phyloP scores from a whole-genome alignment of 2,329 filamentous ascomycete genomes.

The Rhynchosporium secalis region DNA sequence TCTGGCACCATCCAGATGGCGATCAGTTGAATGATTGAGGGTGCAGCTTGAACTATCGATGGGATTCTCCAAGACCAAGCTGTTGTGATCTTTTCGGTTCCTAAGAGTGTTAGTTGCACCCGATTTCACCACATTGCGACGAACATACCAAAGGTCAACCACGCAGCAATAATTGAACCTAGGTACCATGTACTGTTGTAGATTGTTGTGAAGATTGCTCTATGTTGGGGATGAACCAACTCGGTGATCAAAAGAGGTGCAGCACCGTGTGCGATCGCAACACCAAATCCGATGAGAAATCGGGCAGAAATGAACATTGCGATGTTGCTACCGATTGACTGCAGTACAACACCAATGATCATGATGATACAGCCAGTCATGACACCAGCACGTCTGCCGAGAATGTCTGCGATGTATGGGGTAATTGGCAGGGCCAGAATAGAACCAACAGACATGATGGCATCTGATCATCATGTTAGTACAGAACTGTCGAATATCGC shows the following conservation, averaged over 20 bases:
- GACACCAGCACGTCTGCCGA: conserved; percentile 49
- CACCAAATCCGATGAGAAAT: conserved; percentile 42
- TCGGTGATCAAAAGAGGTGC: conserved; percentile 45
- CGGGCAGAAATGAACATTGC: conserved; percentile 47
- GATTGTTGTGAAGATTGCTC: conserved; percentile 49
- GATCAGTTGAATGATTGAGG: conserved; percentile 34
- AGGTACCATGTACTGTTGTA: conserved; percentile 49
- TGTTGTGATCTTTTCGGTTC: conserved; percentile 42
- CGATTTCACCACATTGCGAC: background rate
- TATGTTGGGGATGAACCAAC: conserved; percentile 50
- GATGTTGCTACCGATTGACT: conserved; percentile 43
- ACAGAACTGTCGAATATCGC: background rate
- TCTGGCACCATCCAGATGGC: conserved; percentile 42
- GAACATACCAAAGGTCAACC: conserved; percentile 44
- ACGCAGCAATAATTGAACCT: conserved; percentile 48
- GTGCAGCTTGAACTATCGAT: conserved; percentile 38
- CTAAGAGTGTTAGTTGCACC: conserved; percentile 15
- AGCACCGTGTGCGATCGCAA: conserved; percentile 33
- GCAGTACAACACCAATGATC: conserved; percentile 47
- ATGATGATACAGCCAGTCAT: conserved; percentile 49
- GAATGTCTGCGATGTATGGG: conserved; percentile 49
- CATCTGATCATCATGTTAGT: conserved; percentile 29
- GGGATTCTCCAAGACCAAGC: conserved; percentile 41
- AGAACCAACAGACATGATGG: conserved; percentile 51
- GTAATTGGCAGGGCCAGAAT: conserved; percentile 49